phyloP scores from a whole-genome alignment of 495 filamentous ascomycete genomes.

The Penicillium psychrofluorescens region DNA sequence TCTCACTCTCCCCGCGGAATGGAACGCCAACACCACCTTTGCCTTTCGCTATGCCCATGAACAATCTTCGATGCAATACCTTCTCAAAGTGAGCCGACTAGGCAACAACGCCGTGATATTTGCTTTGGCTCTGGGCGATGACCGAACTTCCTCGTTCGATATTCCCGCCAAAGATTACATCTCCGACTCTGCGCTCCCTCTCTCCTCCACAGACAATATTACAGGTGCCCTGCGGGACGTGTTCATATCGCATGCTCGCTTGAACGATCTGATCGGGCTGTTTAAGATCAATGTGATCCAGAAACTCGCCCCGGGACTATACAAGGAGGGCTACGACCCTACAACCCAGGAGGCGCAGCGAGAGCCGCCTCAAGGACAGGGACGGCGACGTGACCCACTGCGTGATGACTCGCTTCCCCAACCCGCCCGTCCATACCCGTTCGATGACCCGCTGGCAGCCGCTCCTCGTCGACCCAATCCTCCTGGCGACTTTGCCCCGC shows the following conservation, averaged over 20 bases:
- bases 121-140: constrained; percentile 70
- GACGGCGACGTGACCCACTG: constrained; percentile 39
- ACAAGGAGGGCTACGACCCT: constrained; percentile 72
- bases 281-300: constrained; percentile 76
- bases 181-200: constrained; percentile 51
- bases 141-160: constrained; percentile 73
- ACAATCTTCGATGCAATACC: constrained; percentile 81
- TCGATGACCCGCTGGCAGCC: constrained; percentile 59
- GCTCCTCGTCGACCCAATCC: constrained; percentile 60
- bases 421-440: constrained; percentile 59
- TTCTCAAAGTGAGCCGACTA: constrained; percentile 75
- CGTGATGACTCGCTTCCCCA: constrained; percentile 44
- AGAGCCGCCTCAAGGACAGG: constrained; percentile 22
- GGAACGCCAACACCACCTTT: constrained; percentile 66
- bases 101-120: constrained; percentile 77
- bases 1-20: constrained; percentile 61
- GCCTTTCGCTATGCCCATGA: constrained; percentile 83
- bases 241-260: constrained; percentile 65
- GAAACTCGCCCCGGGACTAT: constrained; percentile 63
- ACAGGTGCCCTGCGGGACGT: constrained; percentile 49
- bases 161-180: constrained; percentile 70
- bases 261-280: constrained; percentile 58
- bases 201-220: constrained; percentile 32
- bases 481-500: constrained; percentile 71
- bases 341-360: constrained; percentile 14